Evolutionary conservation across 805 yeast genomes (phyloP).

Genomic region (Saccharomycopsis fibuligera): DNA sequence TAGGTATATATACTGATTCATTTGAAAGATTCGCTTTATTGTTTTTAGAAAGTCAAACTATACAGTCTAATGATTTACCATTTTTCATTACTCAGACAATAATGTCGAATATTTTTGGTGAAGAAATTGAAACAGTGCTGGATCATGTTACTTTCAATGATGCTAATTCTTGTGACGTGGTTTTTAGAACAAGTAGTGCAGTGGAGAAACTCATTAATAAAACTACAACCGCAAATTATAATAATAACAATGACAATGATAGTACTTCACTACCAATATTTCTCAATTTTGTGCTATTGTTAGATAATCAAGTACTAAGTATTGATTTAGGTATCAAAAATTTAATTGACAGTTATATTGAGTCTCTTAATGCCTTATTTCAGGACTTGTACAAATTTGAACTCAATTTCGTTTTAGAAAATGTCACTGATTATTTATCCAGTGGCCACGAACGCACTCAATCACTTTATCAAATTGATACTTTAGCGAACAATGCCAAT

Average conservation of each 20-base stretch:
- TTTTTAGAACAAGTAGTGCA: background rate
- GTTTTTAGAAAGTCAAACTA: constrained; percentile 36
- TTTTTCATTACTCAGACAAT: constrained; percentile 50
- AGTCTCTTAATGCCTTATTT: background rate
- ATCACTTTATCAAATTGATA: too few species aligned
- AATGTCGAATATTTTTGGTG: constrained; percentile 38
- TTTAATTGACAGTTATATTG: background rate
- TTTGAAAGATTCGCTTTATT: constrained; percentile 35
- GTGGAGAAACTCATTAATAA: too few species aligned
- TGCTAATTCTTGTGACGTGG: background rate
- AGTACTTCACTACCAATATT: background rate
- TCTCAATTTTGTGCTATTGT: constrained; percentile 1
- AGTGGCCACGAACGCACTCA: too few species aligned
- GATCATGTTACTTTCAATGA: too few species aligned
- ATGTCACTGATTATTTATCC: background rate
- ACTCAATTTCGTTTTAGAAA: background rate
- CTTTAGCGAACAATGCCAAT: too few species aligned
- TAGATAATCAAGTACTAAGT: background rate
- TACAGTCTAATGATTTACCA: constrained; percentile 57
- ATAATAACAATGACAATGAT: background rate
- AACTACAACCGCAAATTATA: background rate
- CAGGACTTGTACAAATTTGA: background rate
- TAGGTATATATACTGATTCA: constrained; percentile 40
- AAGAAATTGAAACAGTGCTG: constrained; percentile 36
- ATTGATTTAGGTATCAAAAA: background rate